phyloP scores from a whole-genome alignment of 1,284 basidiomycete species.

The Marasmius sp. region DNA sequence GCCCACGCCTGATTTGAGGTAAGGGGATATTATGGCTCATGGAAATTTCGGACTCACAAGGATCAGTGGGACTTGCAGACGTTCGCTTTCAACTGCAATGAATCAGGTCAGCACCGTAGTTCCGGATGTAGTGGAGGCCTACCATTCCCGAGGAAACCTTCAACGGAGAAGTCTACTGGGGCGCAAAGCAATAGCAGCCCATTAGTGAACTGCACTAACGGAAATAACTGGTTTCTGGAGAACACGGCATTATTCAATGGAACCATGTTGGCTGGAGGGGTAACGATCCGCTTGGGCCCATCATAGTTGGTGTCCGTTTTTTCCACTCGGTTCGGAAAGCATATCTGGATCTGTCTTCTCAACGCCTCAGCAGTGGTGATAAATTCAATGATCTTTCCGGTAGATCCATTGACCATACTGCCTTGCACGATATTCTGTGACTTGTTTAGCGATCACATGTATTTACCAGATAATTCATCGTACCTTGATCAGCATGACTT shows the following conservation, averaged over 20 bases:
- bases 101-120: background rate
- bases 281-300: background rate
- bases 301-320: slow-evolving; percentile 15
- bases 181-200: background rate
- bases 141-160: slow-evolving; percentile 39
- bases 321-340: slow-evolving; percentile 23
- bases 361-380: slow-evolving; percentile 32
- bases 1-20: slow-evolving; percentile 53
- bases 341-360: slow-evolving; percentile 20
- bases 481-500: slow-evolving; percentile 74
- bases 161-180: background rate
- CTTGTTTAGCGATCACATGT: background rate
- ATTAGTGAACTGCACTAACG: background rate
- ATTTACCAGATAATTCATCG: background rate
- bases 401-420: slow-evolving; percentile 82
- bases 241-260: background rate
- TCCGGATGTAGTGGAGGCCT: background rate
- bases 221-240: background rate
- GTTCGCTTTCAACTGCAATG: background rate
- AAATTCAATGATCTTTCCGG: slow-evolving; percentile 73
- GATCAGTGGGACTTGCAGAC: slow-evolving; percentile 67
- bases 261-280: background rate
- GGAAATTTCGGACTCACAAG: slow-evolving; percentile 82
- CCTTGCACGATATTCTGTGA: slow-evolving; percentile 63
- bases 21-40: background rate